These are phyloP conservation scores for Cordyceps cateniannulata DNA, from an alignment of 2,329 filamentous ascomycete genomes.

Conservation along the genomic window DNA sequence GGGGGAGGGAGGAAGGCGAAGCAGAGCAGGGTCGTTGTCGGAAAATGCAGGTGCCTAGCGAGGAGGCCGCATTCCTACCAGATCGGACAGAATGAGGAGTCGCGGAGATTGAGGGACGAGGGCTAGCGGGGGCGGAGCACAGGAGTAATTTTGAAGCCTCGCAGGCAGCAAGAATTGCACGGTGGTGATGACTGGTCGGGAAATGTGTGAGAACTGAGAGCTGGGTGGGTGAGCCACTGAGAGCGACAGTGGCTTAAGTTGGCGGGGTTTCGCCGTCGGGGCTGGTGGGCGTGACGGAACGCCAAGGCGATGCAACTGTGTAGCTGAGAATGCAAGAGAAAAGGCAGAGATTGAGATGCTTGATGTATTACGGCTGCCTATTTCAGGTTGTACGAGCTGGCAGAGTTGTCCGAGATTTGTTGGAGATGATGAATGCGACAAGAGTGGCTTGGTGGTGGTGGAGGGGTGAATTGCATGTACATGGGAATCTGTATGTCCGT, in stretches of 20 bases:
- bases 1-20: neutral
- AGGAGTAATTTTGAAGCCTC: slow-evolving; percentile 7
- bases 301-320: neutral
- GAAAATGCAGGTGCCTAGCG: slow-evolving; percentile 1
- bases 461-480: neutral
- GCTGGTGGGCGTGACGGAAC: neutral
- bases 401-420: neutral
- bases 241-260: neutral
- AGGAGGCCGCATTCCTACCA: slow-evolving; percentile 7
- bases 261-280: slow-evolving; percentile 7
- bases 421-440: neutral
- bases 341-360: too few species aligned
- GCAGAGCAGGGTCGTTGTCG: neutral
- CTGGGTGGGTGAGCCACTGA: neutral
- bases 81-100: neutral
- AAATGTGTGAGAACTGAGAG: neutral
- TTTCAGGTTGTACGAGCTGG: neutral
- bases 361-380: neutral
- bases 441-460: neutral
- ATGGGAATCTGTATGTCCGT: too few species aligned
- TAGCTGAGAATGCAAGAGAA: neutral
- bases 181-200: neutral
- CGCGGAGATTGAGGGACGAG: slow-evolving; percentile 7
- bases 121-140: neutral
- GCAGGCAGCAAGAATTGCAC: slow-evolving; percentile 5